phyloP scores from a whole-genome alignment of 2,329 filamentous ascomycete species.

The Alternaria brassicicola region DNA sequence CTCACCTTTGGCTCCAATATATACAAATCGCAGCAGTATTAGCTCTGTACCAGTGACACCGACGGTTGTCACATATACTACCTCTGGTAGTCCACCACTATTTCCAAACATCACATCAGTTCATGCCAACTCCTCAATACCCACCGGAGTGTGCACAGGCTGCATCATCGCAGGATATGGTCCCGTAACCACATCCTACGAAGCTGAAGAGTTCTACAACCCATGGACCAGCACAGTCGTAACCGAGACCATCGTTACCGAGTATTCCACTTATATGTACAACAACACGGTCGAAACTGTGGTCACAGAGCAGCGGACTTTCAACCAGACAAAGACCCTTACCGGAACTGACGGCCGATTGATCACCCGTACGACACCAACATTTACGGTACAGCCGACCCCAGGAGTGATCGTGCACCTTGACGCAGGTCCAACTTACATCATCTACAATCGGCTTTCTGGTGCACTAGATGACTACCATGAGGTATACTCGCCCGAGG shows the following conservation, averaged over 20 bases:
- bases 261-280: slow-evolving; percentile 34
- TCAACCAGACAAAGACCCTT: slow-evolving; percentile 38
- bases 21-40: neutral
- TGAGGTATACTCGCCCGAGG: slow-evolving; percentile 1
- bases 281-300: slow-evolving; percentile 35
- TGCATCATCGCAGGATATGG: slow-evolving; percentile 36
- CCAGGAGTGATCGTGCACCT: slow-evolving; percentile 21
- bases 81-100: neutral
- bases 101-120: neutral
- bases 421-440: slow-evolving; percentile 38
- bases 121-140: neutral
- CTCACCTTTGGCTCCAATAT: neutral
- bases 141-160: slow-evolving; percentile 34
- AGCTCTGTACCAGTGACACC: neutral
- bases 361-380: slow-evolving; percentile 30
- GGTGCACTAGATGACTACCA: slow-evolving; percentile 29
- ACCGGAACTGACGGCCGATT: slow-evolving; percentile 15
- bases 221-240: slow-evolving; percentile 32
- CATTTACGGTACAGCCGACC: slow-evolving; percentile 30
- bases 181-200: slow-evolving; percentile 32
- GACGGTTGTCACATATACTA: neutral
- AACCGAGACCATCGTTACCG: slow-evolving; percentile 35
- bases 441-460: slow-evolving; percentile 36
- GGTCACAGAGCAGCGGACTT: slow-evolving; percentile 27
- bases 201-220: slow-evolving; percentile 1